These are phyloP conservation scores for Sedum album DNA, from an alignment of 164 flowering plant genomes.

Conservation along the genomic window DNA sequence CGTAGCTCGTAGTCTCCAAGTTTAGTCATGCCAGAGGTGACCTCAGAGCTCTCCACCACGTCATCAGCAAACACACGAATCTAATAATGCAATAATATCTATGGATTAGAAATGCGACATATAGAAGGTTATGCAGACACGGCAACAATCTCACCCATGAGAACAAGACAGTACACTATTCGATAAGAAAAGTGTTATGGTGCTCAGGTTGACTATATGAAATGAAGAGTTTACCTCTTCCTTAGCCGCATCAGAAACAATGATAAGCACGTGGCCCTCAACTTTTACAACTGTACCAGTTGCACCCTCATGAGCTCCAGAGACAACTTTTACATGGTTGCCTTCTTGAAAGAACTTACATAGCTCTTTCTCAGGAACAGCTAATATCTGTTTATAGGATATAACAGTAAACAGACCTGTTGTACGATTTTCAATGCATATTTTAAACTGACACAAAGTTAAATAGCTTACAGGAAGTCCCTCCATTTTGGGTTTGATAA, in stretches of 20 bases:
- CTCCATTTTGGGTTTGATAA: too few relatives aligned
- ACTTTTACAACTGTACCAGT: slow-evolving; percentile 90
- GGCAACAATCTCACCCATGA: slow-evolving; percentile 1
- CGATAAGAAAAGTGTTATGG: not conserved
- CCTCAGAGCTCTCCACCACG: slow-evolving; percentile 97
- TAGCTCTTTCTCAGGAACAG: slow-evolving; percentile 68
- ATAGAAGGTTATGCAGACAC: not conserved
- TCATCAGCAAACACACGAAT: slow-evolving; percentile 88
- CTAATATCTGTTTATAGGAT: slow-evolving; percentile 54
- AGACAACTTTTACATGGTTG: slow-evolving; percentile 92
- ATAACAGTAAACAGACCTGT: not conserved
- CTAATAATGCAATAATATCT: slow-evolving; percentile 19
- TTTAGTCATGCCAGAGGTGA: slow-evolving; percentile 78
- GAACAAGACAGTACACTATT: slow-evolving; percentile 6
- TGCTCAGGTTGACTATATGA: not conserved
- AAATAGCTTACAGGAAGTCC: too few relatives aligned
- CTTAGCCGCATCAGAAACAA: slow-evolving; percentile 84
- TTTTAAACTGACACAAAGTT: too few relatives aligned
- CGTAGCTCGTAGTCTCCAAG: slow-evolving; percentile 95
- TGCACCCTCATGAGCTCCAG: slow-evolving; percentile 82
- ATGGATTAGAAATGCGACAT: not conserved
- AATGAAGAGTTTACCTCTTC: slow-evolving; percentile 51
- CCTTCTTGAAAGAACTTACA: slow-evolving; percentile 95
- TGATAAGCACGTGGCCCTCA: slow-evolving; percentile 78
- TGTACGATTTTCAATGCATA: not conserved